A percentile compares a stretch with the other conserved stretches of the same genome.
Evolutionary conservation across 352 stramenopile genomes (phyloP).

Genomic region (Phytophthora hibernalis): DNA sequence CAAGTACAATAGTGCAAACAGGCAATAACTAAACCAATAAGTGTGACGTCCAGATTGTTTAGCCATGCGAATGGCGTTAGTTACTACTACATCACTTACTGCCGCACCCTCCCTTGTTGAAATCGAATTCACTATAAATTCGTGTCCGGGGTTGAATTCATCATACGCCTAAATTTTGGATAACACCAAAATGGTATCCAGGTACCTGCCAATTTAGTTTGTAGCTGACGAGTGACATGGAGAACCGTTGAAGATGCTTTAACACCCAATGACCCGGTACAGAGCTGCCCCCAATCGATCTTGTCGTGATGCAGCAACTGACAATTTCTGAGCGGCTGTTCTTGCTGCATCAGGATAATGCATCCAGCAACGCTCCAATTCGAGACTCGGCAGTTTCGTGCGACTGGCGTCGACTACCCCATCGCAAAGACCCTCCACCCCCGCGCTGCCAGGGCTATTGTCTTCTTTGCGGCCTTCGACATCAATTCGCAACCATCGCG

Average conservation of each 20-base stretch:
- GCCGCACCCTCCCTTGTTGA: too few species aligned
- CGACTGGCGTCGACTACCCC: slow-evolving; percentile 41
- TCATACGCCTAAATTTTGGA: background rate
- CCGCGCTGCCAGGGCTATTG: slow-evolving; percentile 24
- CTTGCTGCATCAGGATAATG: slow-evolving; percentile 49
- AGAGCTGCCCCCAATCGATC: background rate
- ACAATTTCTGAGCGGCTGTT: too few species aligned
- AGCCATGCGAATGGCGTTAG: background rate
- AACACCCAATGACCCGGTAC: too few species aligned
- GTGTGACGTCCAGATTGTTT: background rate
- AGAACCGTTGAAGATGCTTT: too few species aligned
- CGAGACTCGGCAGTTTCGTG: slow-evolving; percentile 44
- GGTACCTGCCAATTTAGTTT: background rate
- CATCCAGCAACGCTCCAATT: slow-evolving; percentile 49
- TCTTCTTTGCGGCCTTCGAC: slow-evolving; percentile 68
- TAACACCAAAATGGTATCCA: background rate
- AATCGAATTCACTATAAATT: background rate
- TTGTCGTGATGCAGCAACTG: too few species aligned
- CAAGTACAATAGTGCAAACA: too few species aligned
- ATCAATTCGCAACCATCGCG: slow-evolving; percentile 69
- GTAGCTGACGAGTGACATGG: background rate
- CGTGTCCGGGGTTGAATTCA: background rate
- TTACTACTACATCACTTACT: background rate
- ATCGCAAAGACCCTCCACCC: slow-evolving; percentile 22
- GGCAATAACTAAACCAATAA: too few species aligned